Evolutionary conservation across 75 land plant species (phyloP), one percentile per base, ranked within the genome.

Genomic region (Selaginella moellendorffii): DNA sequence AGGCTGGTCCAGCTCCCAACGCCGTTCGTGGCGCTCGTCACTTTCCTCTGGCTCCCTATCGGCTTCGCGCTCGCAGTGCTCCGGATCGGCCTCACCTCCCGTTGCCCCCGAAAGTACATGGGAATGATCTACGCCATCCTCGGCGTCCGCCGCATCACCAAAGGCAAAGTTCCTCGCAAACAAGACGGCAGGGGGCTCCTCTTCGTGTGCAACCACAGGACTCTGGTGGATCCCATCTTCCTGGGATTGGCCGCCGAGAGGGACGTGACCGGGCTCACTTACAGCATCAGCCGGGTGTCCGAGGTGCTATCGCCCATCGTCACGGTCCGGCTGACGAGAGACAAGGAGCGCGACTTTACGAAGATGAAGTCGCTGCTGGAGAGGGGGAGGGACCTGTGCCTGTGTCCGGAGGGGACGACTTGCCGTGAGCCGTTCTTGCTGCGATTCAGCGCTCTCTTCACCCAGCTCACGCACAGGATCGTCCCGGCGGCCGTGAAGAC

Each of bases 121-220:
- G 27, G 62, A 1, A 63, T 65, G 52, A 74, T 53, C 0, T 81
- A 79, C 64, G 73, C 62, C 60, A 1, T 92, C 21, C 46, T 88
- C 23, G 97, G 97, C 17, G 87, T 92, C 62, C 75, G 73, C 24
- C 74, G 88, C 0, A 60, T 79, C 18, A 87, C 88, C 2, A 75
- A 80, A 73, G 31, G 97, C 90, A 59, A 78, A 65, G n/a, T 89
- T 86, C 2, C 96, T 88, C 0, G 74, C 81, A 14, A 73, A 78
- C 0, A 79, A 79, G 0, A 60, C 21, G 54, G 30, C 28, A 25
- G n/a, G 59, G 74, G 74, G 28, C 30, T 69, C 0, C 18, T 72
- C 52, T 72, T 72, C 29, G 74, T 58, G 12, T 67, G 63, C 51
- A 54, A 69, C 14, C 74, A 72, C 52, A 54, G 70, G 22, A 68